A percentile compares a stretch with the other conserved stretches of the same genome.
phyloP scores from a whole-genome alignment of 441 rosid species.

The Rhodomyrtus psidioides region DNA sequence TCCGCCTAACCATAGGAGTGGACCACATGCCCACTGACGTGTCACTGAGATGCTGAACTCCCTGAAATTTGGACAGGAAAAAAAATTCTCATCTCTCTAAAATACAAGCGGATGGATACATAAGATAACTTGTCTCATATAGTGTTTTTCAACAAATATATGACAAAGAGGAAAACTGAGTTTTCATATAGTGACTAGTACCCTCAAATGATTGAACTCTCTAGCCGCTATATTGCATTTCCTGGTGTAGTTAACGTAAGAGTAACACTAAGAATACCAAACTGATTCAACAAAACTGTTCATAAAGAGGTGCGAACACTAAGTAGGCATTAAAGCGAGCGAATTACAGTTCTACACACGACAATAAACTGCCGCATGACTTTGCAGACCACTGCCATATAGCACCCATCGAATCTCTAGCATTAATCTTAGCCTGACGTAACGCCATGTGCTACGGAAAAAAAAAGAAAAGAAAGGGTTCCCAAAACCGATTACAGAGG shows the following conservation, averaged over 20 bases:
- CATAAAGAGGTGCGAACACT: background rate
- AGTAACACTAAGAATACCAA: background rate
- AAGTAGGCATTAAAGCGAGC: background rate
- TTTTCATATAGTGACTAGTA: background rate
- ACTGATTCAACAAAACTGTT: background rate
- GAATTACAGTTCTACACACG: background rate
- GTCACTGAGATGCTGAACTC: conserved; percentile 50
- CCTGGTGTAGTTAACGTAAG: background rate
- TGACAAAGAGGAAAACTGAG: background rate
- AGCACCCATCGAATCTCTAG: background rate
- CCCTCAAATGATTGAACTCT: background rate
- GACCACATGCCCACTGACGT: conserved; percentile 74
- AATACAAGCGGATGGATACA: background rate
- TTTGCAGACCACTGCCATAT: background rate
- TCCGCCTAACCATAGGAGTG: conserved; percentile 64
- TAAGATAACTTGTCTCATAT: background rate
- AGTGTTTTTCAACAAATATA: background rate
- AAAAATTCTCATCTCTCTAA: background rate
- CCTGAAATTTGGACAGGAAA: conserved; percentile 19
- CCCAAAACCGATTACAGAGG: background rate
- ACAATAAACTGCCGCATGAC: background rate
- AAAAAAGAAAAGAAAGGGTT: background rate
- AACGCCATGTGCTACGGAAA: background rate
- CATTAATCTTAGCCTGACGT: background rate
- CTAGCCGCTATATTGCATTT: background rate